These are phyloP conservation scores for Angomonas ambiguus DNA, from an alignment of 208 protist genomes.

Conservation along the genomic window DNA sequence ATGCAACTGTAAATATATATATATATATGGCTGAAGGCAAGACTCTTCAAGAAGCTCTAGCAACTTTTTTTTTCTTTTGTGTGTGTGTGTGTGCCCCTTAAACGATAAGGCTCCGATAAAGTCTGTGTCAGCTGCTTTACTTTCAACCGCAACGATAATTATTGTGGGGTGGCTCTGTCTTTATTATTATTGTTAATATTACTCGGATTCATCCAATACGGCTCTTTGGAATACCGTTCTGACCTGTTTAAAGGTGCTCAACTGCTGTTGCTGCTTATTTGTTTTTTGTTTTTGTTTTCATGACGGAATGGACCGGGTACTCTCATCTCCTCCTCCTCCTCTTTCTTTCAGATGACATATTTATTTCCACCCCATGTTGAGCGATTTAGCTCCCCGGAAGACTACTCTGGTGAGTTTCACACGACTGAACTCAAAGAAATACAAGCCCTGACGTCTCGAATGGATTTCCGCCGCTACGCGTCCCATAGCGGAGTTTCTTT, in stretches of 20 bases:
- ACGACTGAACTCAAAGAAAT: background rate
- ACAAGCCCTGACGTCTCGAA: background rate
- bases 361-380: background rate
- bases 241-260: background rate
- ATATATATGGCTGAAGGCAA: too few species aligned
- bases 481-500: background rate
- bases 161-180: background rate
- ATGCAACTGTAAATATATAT: background rate
- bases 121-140: too few species aligned
- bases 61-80: background rate
- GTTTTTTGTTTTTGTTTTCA: slow-evolving; percentile 9
- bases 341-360: background rate
- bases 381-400: background rate
- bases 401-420: background rate
- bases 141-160: background rate
- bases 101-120: too few species aligned
- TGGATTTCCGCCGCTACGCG: background rate
- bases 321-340: background rate
- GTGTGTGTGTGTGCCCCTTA: too few species aligned
- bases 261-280: background rate
- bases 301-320: background rate
- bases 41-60: background rate
- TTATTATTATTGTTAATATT: background rate
- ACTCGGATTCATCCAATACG: too few species aligned
- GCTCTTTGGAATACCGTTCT: too few species aligned